phyloP scores from a whole-genome alignment of 2,329 filamentous ascomycete genomes.

The Rhynchosporium secalis region DNA sequence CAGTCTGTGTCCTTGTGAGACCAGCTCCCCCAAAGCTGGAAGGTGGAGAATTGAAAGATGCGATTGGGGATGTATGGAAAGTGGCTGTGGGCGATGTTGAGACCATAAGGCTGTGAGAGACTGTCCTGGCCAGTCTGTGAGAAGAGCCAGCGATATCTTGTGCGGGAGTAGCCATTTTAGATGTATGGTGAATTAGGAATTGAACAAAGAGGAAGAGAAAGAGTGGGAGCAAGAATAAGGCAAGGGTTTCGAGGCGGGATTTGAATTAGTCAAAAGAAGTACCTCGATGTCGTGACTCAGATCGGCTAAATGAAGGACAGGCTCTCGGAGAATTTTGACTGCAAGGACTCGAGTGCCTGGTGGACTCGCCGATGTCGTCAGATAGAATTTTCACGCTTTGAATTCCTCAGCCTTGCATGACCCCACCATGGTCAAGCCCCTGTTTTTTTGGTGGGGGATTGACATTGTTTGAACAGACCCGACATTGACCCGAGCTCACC shows the following conservation, averaged over 20 bases:
- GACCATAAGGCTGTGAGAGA: conserved; percentile 63
- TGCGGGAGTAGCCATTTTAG: conserved; percentile 40
- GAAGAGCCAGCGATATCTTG: conserved; percentile 49
- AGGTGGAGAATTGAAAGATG: conserved; percentile 72
- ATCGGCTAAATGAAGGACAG: neutral
- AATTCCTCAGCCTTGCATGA: neutral
- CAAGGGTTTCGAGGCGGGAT: neutral
- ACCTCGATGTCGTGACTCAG: conserved; percentile 12
- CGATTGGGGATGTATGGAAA: conserved; percentile 66
- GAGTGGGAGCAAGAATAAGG: neutral
- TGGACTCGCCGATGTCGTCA: conserved; percentile 5
- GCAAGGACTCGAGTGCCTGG: neutral
- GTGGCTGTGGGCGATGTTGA: conserved; percentile 74
- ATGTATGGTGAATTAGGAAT: conserved; percentile 4
- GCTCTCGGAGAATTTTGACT: conserved; percentile 2
- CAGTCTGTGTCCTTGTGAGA: conserved; percentile 46
- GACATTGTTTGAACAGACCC: neutral
- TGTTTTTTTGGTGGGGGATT: neutral
- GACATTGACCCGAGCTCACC: neutral
- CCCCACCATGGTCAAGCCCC: too few relatives aligned
- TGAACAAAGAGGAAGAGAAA: neutral
- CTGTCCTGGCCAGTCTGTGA: conserved; percentile 42
- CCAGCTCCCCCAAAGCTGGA: conserved; percentile 57
- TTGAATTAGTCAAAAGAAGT: conserved; percentile 6
- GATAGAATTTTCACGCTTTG: conserved; percentile 4